Evolutionary conservation across 2,329 filamentous ascomycete genomes (phyloP).

Genomic region (Colletotrichum lentis): DNA sequence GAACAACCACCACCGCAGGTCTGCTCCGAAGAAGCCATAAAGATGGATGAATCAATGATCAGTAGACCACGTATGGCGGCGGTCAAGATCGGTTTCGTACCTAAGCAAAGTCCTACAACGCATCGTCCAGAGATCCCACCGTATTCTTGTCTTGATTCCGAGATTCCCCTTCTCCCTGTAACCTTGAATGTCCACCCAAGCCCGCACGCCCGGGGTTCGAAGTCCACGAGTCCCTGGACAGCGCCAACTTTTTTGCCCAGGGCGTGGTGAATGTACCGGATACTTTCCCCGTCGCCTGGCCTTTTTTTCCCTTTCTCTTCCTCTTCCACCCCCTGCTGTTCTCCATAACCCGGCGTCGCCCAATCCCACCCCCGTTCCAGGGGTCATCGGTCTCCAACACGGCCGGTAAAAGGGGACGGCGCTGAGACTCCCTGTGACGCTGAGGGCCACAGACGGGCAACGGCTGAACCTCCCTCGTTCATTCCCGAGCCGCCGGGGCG

Average conservation of each 20-base stretch:
- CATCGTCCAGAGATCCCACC: background rate
- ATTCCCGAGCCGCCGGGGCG: conserved; percentile 36
- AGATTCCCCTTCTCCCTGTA: conserved; percentile 20
- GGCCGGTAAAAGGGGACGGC: conserved; percentile 5
- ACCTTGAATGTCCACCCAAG: conserved; percentile 11
- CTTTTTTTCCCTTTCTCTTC: conserved; percentile 12
- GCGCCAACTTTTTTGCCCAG: conserved; percentile 3
- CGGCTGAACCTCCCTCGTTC: conserved; percentile 37
- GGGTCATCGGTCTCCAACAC: conserved; percentile 9
- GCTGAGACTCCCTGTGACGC: background rate
- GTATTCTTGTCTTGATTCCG: background rate
- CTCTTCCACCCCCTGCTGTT: conserved; percentile 33
- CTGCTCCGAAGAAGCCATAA: background rate
- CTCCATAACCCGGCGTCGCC: conserved; percentile 34
- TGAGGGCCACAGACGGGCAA: background rate
- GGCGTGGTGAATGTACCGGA: background rate
- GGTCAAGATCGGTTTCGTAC: background rate
- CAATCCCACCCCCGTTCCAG: conserved; percentile 22
- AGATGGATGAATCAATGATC: background rate
- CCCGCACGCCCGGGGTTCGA: conserved; percentile 22
- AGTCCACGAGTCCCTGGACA: conserved; percentile 28
- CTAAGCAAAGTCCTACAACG: background rate
- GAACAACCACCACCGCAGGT: background rate
- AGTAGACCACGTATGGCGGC: background rate
- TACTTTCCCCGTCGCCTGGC: background rate